These are phyloP conservation scores for Aegilops speltoides DNA, from an alignment of 176 grass and related monocot genomes.

Conservation along the genomic window DNA sequence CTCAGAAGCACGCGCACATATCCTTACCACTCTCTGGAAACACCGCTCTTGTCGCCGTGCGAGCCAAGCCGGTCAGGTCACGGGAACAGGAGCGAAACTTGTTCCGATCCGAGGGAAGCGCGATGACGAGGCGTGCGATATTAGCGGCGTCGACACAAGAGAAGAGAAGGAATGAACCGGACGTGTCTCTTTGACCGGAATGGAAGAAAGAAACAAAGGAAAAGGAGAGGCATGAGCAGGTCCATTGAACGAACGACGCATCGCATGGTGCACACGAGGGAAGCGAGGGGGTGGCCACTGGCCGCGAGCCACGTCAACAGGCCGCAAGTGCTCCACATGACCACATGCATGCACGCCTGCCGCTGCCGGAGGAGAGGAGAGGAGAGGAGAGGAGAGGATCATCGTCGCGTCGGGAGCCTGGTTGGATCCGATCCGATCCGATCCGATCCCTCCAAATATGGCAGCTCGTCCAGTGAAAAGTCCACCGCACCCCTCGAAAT, in stretches of 20 bases:
- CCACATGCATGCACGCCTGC: not conserved
- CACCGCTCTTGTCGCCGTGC: not conserved
- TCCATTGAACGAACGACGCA: not conserved
- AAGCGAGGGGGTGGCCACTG: not conserved
- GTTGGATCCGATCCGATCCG: not conserved
- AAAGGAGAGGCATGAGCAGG: not conserved
- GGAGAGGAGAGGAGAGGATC: no score
- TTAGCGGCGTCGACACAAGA: not conserved
- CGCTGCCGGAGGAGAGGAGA: no score
- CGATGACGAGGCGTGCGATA: not conserved
- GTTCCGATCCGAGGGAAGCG: not conserved
- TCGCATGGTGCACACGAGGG: not conserved
- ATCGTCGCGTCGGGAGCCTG: not conserved
- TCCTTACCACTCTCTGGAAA: not conserved
- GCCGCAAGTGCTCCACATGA: not conserved
- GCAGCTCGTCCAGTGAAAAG: not conserved
- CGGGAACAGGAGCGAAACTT: not conserved
- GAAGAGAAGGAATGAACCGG: not conserved
- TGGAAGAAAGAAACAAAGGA: not conserved
- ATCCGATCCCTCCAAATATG: not conserved
- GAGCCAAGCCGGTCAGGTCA: not conserved
- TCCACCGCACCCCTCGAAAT: not conserved
- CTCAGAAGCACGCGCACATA: no score
- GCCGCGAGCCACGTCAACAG: not conserved
- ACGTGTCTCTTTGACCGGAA: not conserved